Base-by-base conservation (phyloP, 1,139 yeast genomes). In the Candida sp. region DNA sequence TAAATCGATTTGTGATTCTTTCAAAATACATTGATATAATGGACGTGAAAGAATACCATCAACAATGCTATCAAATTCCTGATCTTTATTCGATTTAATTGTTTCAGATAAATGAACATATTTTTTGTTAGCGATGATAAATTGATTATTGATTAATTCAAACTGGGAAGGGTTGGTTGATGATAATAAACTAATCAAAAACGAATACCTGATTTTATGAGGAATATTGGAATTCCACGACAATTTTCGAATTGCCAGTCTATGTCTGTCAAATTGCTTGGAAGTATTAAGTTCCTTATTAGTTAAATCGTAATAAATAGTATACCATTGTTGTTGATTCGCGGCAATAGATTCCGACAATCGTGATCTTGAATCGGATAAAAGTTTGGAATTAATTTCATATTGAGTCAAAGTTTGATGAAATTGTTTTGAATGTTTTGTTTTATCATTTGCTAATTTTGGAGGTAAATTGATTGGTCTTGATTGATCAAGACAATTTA, bases 401-500 rank as follows among this genome's bases (percentile, higher is more conserved):
- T 57, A 61, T 45, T 56, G 66, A 35, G 58, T 57, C 32, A 73
- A 48, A 22, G 67, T 66, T 47, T 57, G 63, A 41, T 68, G 61
- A 44, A 73, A 59, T 52, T 73, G 75, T 39, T 59, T 63, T 46
- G 66, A 65, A 49, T 73, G 79, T 48, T 66, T 70, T 11, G 61
- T 50, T 39, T 63, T 69, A 48, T 73, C 79, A 25, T 47, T 46
- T 3, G 49, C 47, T 12, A 60, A 53, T 48, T 73, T 73, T 0
- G 79, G 79, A 19, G 79, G 79, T 34, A 73, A 57, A 49, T 73
- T 67, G 33, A 72, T 72, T 21, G 79, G 79, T 43, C 79, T 61
- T 4, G 75, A 63, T 52, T 71, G 77, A 52, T 73, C 77, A 21
- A 73, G 52, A 11, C 57, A 54, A 39, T 56, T 63, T 40, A 73